These are phyloP conservation scores for Rubroboletus satanas DNA, from an alignment of 768 basidiomycete species.

Conservation along the genomic window DNA sequence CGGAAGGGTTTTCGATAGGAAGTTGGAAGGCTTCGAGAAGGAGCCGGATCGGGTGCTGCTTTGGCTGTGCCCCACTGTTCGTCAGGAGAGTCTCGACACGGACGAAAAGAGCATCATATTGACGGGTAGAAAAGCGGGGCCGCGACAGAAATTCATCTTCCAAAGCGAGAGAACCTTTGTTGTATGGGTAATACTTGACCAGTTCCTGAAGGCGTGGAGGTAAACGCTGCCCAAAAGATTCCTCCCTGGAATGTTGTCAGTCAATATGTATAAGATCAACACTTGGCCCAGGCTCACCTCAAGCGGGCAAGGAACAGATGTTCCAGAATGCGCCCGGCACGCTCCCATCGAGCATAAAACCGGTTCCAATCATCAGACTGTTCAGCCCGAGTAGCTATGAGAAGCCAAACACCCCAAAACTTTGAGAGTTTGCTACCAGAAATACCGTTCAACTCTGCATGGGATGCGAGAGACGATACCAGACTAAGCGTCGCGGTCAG, in stretches of 20 bases:
- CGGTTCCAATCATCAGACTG: constrained; percentile 54
- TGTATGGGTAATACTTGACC: constrained; percentile 66
- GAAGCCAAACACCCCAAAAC: constrained; percentile 69
- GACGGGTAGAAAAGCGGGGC: constrained; percentile 66
- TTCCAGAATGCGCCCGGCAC: constrained; percentile 65
- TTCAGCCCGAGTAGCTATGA: constrained; percentile 46
- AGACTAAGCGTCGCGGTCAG: constrained; percentile 56
- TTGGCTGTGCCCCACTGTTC: constrained; percentile 31
- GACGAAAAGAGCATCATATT: constrained; percentile 61
- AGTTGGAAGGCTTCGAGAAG: constrained; percentile 60
- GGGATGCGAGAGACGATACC: constrained; percentile 66
- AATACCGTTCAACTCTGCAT: constrained; percentile 66
- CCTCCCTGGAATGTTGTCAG: constrained; percentile 44
- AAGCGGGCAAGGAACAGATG: constrained; percentile 73
- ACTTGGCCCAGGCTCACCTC: constrained; percentile 42
- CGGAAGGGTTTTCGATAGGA: constrained; percentile 29
- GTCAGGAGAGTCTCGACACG: constrained; percentile 57
- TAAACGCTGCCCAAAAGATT: constrained; percentile 51
- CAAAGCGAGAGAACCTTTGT: constrained; percentile 25
- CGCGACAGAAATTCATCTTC: constrained; percentile 50
- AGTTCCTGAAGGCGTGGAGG: constrained; percentile 70
- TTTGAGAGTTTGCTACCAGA: constrained; percentile 78
- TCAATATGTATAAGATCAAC: neutral
- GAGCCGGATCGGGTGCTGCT: constrained; percentile 54
- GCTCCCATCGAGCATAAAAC: constrained; percentile 76